Conservation (phyloP, 345 rosid species). For the Conringia planisiliqua region DNA sequence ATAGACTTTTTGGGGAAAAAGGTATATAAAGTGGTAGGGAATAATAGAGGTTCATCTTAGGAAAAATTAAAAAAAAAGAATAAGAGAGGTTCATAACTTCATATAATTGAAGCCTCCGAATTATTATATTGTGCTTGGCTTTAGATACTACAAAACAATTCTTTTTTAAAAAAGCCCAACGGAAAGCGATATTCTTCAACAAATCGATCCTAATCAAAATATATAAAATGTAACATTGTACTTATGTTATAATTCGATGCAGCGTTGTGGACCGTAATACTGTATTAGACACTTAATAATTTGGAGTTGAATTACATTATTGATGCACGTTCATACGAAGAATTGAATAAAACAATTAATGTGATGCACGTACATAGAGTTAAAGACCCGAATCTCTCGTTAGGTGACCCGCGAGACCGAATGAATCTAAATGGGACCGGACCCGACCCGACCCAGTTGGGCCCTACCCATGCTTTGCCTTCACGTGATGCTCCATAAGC, state of each 20-base stretch:
- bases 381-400: slow-evolving; percentile 10
- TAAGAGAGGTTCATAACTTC: slow-evolving; percentile 8
- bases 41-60: background rate
- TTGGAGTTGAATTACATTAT: slow-evolving; percentile 25
- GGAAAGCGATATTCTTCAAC: slow-evolving; percentile 27
- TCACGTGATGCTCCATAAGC: slow-evolving; percentile 29
- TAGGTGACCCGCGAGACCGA: slow-evolving; percentile 13
- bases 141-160: slow-evolving; percentile 5
- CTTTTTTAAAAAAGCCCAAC: background rate
- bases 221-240: background rate
- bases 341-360: background rate
- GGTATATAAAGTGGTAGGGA: slow-evolving; percentile 8
- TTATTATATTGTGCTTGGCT: background rate
- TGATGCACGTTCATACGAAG: slow-evolving; percentile 30
- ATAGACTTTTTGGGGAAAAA: background rate
- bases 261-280: slow-evolving; percentile 24
- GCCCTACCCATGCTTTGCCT: slow-evolving; percentile 5
- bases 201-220: slow-evolving; percentile 9
- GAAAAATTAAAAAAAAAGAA: background rate
- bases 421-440: slow-evolving; percentile 20
- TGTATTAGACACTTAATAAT: background rate
- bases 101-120: slow-evolving; percentile 18
- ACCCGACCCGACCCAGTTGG: slow-evolving; percentile 1
- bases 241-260: background rate
- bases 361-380: slow-evolving; percentile 20